Base-by-base conservation (phyloP, 495 filamentous ascomycete genomes). In the Lophium mytilinum region DNA sequence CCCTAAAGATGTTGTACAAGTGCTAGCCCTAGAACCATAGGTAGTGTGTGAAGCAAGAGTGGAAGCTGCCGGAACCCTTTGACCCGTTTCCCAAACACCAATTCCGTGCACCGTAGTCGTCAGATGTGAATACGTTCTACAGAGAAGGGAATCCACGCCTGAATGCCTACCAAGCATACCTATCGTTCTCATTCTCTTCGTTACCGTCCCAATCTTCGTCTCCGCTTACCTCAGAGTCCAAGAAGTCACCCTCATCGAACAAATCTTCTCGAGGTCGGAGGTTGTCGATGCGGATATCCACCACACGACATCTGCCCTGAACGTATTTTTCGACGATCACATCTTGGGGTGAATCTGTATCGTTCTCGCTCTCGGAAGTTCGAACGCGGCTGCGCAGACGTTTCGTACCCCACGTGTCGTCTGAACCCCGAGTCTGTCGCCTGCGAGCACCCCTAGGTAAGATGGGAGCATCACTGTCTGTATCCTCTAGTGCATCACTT, bases 201-300 rank as follows among this genome's bases (percentile, higher is more conserved):
- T 79, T 73, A 37, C 79, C 79, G 0, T 84, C 83, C 89, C 89
- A 95, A 51, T 94, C 89, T 56, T 89, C 88, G 57, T 92, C 87
- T 4, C 83, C 83, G 57, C 82, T 83, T 1, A 70, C 64, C 53
- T 88, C 85, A 11, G 75, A 74, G 59, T 93, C 88, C 3, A 94
- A 66, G 66, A 96, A 95, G 63, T 96, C 87, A 10, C 78, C 77
- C 72, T 92, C 90, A 18, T 78, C 79, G 61, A 79, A 86, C 40
- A 85, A 83, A n/a, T 72, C 75, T 61, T 93, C 90, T 0, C 74
- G 78, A 17, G 86, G 86, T 42, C 89, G 82, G 62, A 87, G 81
- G 68, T 94, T 92, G 65, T 95, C 90, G 50, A 96, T 85, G 17
- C 81, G 75, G 43, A 96, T 78, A 43, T 82, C 80, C n/a, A 96